These are phyloP conservation scores for Verticillium albo-atrum DNA, from an alignment of 2,329 filamentous ascomycete genomes.

Conservation along the genomic window DNA sequence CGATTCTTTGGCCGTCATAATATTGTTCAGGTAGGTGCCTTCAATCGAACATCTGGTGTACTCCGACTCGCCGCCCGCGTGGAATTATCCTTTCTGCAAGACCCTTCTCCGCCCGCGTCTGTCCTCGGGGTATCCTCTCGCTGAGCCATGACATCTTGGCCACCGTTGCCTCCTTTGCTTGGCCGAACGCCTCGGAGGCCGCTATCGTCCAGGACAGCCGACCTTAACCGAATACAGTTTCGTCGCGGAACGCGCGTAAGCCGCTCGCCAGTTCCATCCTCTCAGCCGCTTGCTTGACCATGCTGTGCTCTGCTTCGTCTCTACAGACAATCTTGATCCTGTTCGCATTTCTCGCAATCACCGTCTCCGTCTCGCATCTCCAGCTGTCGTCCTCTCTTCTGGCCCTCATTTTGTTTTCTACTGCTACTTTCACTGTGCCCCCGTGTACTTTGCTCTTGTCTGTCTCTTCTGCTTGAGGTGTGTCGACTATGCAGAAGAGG, in stretches of 20 bases:
- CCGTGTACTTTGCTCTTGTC: background rate
- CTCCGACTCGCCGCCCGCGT: constrained; percentile 15
- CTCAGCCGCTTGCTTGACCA: constrained; percentile 13
- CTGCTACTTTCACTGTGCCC: background rate
- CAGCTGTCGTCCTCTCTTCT: background rate
- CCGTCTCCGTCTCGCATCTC: background rate
- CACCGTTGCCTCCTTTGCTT: no score
- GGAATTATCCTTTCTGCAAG: constrained; percentile 15
- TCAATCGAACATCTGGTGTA: constrained; percentile 13
- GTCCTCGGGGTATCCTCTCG: constrained; percentile 14
- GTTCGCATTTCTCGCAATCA: background rate
- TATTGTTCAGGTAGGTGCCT: constrained; percentile 18
- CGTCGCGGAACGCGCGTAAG: constrained; percentile 13
- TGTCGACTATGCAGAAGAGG: constrained; percentile 1
- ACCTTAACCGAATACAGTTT: constrained; percentile 18
- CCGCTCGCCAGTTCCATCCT: constrained; percentile 8
- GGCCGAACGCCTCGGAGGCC: background rate
- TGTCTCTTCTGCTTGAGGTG: background rate
- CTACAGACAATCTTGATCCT: constrained; percentile 1
- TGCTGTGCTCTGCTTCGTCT: background rate
- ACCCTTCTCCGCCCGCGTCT: constrained; percentile 11
- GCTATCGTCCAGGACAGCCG: constrained; percentile 14
- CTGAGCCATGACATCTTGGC: no score
- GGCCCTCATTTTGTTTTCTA: background rate
- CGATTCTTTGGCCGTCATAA: constrained; percentile 23